Percentiles rank a stretch among this genome's conserved stretches.
These are phyloP conservation scores for Vitis hybrid DNA, from an alignment of 177 flowering plant genomes.

Conservation along the genomic window DNA sequence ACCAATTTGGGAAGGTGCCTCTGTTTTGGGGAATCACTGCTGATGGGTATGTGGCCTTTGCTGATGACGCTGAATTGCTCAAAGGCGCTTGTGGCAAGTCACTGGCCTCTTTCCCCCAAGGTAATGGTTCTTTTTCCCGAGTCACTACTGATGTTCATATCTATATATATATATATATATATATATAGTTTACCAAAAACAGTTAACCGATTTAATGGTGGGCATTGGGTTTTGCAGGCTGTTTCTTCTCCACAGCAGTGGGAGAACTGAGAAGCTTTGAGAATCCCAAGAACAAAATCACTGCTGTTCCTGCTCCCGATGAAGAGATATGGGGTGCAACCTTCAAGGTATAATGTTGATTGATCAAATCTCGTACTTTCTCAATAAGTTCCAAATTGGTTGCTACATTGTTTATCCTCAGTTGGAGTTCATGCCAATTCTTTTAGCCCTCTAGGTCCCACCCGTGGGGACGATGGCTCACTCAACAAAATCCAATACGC, in stretches of 20 bases:
- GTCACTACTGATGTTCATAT: neutral
- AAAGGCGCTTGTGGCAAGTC: slow-evolving; percentile 97
- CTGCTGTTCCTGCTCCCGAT: slow-evolving; percentile 83
- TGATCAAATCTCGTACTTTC: no score
- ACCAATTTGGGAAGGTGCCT: slow-evolving; percentile 83
- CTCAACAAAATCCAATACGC: no score
- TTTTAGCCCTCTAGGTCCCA: no score
- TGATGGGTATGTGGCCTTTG: slow-evolving; percentile 87
- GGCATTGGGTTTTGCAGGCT: slow-evolving; percentile 45
- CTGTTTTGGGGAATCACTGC: slow-evolving; percentile 97
- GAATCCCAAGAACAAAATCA: slow-evolving; percentile 91
- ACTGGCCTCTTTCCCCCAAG: slow-evolving; percentile 95
- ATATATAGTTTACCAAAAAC: neutral
- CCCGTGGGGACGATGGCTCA: no score
- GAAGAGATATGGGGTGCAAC: slow-evolving; percentile 98
- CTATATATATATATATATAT: neutral
- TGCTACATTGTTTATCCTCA: no score
- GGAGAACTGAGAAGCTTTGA: slow-evolving; percentile 88
- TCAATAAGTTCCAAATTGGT: no score
- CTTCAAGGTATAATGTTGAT: slow-evolving; percentile 53
- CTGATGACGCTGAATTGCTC: slow-evolving; percentile 78
- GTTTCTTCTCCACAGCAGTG: slow-evolving; percentile 72
- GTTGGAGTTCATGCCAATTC: no score
- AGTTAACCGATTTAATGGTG: neutral
- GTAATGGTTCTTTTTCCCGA: slow-evolving; percentile 26